Evolutionary conservation across 768 basidiomycete genomes (phyloP).

Genomic region (Tricholoma saponaceum): DNA sequence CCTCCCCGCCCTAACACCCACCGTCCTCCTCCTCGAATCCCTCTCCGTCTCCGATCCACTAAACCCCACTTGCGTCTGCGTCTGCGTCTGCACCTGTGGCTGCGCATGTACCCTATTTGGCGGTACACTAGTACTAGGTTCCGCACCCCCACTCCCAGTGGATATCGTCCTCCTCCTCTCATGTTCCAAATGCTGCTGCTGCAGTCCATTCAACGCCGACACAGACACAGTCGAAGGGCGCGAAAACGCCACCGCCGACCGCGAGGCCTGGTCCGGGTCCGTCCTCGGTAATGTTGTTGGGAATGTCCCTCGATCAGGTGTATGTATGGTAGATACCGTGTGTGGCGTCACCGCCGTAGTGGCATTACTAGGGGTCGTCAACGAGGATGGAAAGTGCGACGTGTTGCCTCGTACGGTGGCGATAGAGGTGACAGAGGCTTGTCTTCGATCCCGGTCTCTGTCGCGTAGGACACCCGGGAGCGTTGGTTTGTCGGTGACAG

Average conservation of each 20-base stretch:
- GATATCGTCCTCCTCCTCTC: slow-evolving; percentile 29
- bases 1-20: slow-evolving; percentile 33
- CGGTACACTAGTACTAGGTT: slow-evolving; percentile 17
- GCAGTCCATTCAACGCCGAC: slow-evolving; percentile 49
- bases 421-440: slow-evolving; percentile 32
- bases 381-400: slow-evolving; percentile 34
- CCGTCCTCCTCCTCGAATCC: slow-evolving; percentile 37
- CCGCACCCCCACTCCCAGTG: slow-evolving; percentile 16
- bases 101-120: slow-evolving; percentile 13
- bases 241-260: slow-evolving; percentile 60
- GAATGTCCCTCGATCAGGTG: slow-evolving; percentile 18
- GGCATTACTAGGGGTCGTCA: slow-evolving; percentile 49
- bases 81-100: slow-evolving; percentile 6
- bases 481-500: slow-evolving; percentile 8
- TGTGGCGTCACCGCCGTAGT: slow-evolving; percentile 68
- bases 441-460: slow-evolving; percentile 15
- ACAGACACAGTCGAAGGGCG: slow-evolving; percentile 53
- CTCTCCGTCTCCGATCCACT: slow-evolving; percentile 47
- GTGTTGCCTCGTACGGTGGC: slow-evolving; percentile 43
- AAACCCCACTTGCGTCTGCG: slow-evolving; percentile 10
- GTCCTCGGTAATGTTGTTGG: slow-evolving; percentile 23
- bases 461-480: slow-evolving; percentile 31
- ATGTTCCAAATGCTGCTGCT: slow-evolving; percentile 45
- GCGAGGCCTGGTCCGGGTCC: slow-evolving; percentile 41
- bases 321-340: slow-evolving; percentile 51